Evolutionary conservation across 2,329 filamentous ascomycete species (phyloP).

Genomic region (Lachnum nothofagi): DNA sequence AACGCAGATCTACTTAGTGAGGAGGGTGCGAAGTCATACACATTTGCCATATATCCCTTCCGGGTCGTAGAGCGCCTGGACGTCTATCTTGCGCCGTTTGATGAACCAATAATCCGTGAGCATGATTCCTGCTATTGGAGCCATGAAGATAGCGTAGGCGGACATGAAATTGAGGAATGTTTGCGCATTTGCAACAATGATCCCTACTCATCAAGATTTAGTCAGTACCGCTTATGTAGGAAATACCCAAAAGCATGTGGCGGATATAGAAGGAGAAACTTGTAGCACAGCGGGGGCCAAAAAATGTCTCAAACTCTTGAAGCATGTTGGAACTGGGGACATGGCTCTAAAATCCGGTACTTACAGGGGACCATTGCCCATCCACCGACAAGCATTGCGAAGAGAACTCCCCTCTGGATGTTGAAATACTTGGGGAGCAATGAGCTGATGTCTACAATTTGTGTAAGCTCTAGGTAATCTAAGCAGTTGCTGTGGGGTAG

Average conservation of each 20-base stretch:
- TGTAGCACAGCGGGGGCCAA: too few relatives aligned
- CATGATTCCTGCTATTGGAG: conserved; percentile 35
- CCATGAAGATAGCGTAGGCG: conserved; percentile 32
- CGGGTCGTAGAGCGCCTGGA: conserved; percentile 31
- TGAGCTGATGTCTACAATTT: too few relatives aligned
- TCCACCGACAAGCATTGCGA: conserved; percentile 38
- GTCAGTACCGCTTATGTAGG: too few relatives aligned
- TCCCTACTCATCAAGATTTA: too few relatives aligned
- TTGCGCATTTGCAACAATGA: too few relatives aligned
- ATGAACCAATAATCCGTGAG: conserved; percentile 31
- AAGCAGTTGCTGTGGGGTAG: too few relatives aligned
- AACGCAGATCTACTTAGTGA: too few relatives aligned
- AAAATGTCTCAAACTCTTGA: too few relatives aligned
- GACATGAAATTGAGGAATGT: conserved; percentile 29
- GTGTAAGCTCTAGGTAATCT: too few relatives aligned
- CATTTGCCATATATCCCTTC: conserved; percentile 11
- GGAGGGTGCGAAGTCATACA: neutral
- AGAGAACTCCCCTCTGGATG: conserved; percentile 40
- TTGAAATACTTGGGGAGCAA: conserved; percentile 47
- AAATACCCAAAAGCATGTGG: too few relatives aligned
- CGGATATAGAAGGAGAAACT: too few relatives aligned
- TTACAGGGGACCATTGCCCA: conserved; percentile 42
- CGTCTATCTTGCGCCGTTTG: conserved; percentile 28
- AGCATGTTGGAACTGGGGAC: conserved; percentile 38
- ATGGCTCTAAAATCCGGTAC: too few relatives aligned